A percentile compares a stretch with the other conserved stretches of the same genome.
Conservation (phyloP, 2,329 filamentous ascomycete species). For the Colletotrichum tropicale region DNA sequence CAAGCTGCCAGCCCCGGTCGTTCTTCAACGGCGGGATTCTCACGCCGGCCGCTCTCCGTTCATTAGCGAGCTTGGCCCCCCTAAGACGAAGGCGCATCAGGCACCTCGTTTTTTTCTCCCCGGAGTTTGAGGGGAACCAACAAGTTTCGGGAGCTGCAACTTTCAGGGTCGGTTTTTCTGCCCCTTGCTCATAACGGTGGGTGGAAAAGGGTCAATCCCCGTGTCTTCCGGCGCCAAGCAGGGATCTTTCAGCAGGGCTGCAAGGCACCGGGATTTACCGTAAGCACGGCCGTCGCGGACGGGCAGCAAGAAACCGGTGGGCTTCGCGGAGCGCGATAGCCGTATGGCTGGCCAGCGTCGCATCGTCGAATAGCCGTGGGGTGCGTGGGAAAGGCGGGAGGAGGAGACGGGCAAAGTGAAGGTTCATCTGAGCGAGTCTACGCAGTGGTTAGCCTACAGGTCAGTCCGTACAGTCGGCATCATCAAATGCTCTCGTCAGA, state of each 20-base stretch:
- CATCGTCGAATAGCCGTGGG: neutral
- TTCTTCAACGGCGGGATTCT: neutral
- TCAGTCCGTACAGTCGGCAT: neutral
- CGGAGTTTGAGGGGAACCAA: neutral
- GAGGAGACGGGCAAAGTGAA: neutral
- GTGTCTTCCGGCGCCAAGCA: neutral
- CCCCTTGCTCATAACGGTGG: neutral
- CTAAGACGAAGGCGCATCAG: neutral
- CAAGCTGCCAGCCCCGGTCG: neutral
- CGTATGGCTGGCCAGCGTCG: neutral
- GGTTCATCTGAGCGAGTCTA: neutral
- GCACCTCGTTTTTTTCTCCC: neutral
- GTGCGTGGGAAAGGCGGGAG: neutral
- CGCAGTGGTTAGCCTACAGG: neutral
- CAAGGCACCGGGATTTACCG: neutral
- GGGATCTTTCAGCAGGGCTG: neutral
- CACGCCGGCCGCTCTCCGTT: neutral
- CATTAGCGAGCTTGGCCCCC: neutral
- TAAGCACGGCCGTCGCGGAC: neutral
- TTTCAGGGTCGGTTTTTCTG: neutral
- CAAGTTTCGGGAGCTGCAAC: neutral
- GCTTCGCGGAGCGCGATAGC: neutral
- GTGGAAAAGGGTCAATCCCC: neutral
- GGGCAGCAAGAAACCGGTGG: neutral
- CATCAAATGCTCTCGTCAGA: neutral